Conservation (phyloP, 2,329 filamentous ascomycete species). For the Fusarium nodosum region DNA sequence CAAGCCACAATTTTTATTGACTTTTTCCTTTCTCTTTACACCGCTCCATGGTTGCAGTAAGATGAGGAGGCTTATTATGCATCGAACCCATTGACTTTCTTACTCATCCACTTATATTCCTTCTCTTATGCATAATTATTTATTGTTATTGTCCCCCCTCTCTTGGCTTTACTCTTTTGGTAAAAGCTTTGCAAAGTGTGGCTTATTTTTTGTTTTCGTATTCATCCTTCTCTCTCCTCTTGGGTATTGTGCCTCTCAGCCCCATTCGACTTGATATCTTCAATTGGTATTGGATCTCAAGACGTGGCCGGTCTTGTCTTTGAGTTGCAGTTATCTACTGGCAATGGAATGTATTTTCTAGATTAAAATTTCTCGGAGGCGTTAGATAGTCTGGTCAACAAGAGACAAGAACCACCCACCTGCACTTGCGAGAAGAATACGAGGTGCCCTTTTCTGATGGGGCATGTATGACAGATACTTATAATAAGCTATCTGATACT, state of each 20-base stretch:
- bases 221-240: neutral
- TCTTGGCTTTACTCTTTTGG: constrained; percentile 1
- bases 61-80: neutral
- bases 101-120: neutral
- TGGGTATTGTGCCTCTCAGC: neutral
- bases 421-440: neutral
- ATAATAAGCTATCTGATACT: constrained; percentile 25
- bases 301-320: neutral
- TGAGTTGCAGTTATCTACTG: neutral
- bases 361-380: neutral
- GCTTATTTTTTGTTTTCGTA: constrained; percentile 12
- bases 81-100: constrained; percentile 7
- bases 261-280: neutral
- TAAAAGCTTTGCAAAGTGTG: neutral
- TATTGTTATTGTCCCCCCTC: neutral
- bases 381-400: neutral
- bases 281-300: neutral
- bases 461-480: neutral
- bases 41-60: neutral
- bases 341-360: neutral
- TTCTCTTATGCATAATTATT: neutral
- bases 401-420: neutral
- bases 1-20: constrained; percentile 30
- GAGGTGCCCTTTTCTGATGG: constrained; percentile 12
- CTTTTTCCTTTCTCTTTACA: neutral